Percentiles rank a stretch among this genome's conserved stretches.
phyloP scores from a whole-genome alignment of 2,329 filamentous ascomycete species.

The Pseudophaeomoniella oleicola region DNA sequence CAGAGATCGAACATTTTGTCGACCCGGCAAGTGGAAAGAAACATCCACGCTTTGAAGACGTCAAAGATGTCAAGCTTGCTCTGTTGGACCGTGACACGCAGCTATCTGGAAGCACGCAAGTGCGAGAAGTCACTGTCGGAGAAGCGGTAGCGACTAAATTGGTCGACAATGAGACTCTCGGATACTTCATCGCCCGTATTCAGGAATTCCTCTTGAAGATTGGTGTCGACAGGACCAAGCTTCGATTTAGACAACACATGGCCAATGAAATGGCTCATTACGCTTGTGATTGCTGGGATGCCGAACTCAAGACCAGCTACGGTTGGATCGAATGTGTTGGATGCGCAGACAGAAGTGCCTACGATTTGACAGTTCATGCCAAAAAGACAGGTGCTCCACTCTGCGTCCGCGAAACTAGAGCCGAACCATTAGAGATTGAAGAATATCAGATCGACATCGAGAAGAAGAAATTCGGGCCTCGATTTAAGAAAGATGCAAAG shows the following conservation, averaged over 20 bases:
- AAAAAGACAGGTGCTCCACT: conserved; percentile 83
- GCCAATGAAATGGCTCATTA: conserved; percentile 84
- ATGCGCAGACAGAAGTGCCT: conserved; percentile 88
- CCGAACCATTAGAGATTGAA: conserved; percentile 64
- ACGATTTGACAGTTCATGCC: conserved; percentile 81
- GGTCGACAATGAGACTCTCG: conserved; percentile 94
- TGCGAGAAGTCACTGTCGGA: conserved; percentile 62
- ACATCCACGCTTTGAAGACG: conserved; percentile 73
- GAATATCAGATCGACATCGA: conserved; percentile 81
- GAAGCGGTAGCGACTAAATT: conserved; percentile 69
- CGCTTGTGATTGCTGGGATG: conserved; percentile 95
- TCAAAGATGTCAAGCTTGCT: conserved; percentile 69
- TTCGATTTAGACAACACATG: conserved; percentile 97
- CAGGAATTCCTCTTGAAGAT: conserved; percentile 80
- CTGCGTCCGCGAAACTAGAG: conserved; percentile 67
- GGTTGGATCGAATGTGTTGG: conserved; percentile 99
- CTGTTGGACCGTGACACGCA: conserved; percentile 78
- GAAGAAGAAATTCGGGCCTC: conserved; percentile 90
- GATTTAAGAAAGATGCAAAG: conserved; percentile 90
- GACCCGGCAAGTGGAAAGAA: conserved; percentile 92
- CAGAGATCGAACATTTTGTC: conserved; percentile 97
- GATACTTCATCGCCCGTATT: conserved; percentile 92
- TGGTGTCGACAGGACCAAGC: conserved; percentile 72
- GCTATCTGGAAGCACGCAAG: conserved; percentile 66
- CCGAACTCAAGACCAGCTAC: conserved; percentile 77